phyloP scores from a whole-genome alignment of 768 basidiomycete species.

The Chalciporus piperatus region DNA sequence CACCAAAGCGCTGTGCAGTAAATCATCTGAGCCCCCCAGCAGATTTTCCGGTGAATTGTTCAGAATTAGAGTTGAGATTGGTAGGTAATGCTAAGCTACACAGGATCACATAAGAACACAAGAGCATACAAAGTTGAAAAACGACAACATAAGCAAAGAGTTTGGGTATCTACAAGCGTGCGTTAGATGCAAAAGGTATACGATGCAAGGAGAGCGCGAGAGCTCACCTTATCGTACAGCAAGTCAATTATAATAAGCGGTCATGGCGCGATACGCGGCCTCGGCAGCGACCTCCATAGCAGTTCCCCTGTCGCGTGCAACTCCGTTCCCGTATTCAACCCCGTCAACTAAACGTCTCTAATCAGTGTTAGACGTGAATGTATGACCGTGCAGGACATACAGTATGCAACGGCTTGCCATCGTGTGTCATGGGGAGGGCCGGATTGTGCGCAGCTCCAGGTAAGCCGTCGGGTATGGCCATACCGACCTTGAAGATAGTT shows the following conservation, averaged over 20 bases:
- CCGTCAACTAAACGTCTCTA: conserved; percentile 19
- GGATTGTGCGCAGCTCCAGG: conserved; percentile 20
- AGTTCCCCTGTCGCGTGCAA: conserved; percentile 25
- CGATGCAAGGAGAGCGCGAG: background rate
- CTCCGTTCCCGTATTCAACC: conserved; percentile 25
- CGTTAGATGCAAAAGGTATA: background rate
- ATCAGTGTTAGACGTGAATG: background rate
- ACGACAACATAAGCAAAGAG: too few species aligned
- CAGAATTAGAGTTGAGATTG: too few species aligned
- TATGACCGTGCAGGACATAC: conserved; percentile 12
- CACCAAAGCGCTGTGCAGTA: too few species aligned
- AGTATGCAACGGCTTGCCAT: conserved; percentile 25
- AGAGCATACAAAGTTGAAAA: background rate
- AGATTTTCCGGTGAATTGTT: too few species aligned
- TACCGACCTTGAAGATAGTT: conserved; percentile 33
- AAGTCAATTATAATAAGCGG: conserved; percentile 18
- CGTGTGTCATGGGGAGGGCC: conserved; percentile 24
- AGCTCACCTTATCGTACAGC: conserved; percentile 4
- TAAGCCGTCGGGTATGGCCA: conserved; percentile 25
- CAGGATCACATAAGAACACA: background rate
- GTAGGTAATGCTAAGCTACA: conserved; percentile 1
- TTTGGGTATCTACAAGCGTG: background rate
- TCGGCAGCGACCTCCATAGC: conserved; percentile 33
- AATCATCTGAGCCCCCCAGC: too few species aligned
- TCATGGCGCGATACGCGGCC: conserved; percentile 22